A percentile compares a stretch with the other conserved stretches of the same genome.
Evolutionary conservation across 164 flowering plant species (phyloP).

Genomic region (Vitis labrusca): DNA sequence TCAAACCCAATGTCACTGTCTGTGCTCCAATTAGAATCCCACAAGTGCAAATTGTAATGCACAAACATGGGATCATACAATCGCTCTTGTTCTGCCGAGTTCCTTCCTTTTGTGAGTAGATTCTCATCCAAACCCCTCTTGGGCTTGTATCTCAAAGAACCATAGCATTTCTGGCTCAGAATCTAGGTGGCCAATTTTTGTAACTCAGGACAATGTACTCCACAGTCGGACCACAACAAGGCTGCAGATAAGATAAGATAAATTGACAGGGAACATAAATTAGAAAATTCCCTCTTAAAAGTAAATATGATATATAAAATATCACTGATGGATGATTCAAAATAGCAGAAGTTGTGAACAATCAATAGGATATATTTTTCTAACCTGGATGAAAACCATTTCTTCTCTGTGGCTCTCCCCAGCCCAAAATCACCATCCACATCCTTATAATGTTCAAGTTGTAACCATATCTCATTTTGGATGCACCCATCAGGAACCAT

Average conservation of each 20-base stretch:
- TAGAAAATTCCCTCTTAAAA: too few relatives aligned
- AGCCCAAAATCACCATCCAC: slow-evolving; percentile 35
- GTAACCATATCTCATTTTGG: slow-evolving; percentile 34
- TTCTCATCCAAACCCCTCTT: slow-evolving; percentile 46
- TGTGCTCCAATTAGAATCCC: neutral
- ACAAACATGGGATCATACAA: slow-evolving; percentile 22
- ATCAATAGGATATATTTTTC: neutral
- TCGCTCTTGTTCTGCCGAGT: slow-evolving; percentile 29
- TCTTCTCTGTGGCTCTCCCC: slow-evolving; percentile 27
- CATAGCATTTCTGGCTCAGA: slow-evolving; percentile 56
- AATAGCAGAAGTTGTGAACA: neutral
- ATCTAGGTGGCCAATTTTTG: slow-evolving; percentile 57
- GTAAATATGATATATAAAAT: neutral
- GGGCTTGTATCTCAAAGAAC: slow-evolving; percentile 40
- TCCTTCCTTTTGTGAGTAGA: slow-evolving; percentile 39
- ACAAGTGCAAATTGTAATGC: slow-evolving; percentile 22
- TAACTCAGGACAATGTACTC: slow-evolving; percentile 53
- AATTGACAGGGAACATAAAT: neutral
- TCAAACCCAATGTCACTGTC: neutral
- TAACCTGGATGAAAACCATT: slow-evolving; percentile 45
- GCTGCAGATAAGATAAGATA: slow-evolving; percentile 34
- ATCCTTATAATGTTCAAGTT: slow-evolving; percentile 42
- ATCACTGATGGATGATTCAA: neutral
- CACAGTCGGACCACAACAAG: slow-evolving; percentile 61
- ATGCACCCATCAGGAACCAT: slow-evolving; percentile 28